Base-by-base conservation (phyloP, 1,284 basidiomycete genomes). In the Hemileia vastatrix region DNA sequence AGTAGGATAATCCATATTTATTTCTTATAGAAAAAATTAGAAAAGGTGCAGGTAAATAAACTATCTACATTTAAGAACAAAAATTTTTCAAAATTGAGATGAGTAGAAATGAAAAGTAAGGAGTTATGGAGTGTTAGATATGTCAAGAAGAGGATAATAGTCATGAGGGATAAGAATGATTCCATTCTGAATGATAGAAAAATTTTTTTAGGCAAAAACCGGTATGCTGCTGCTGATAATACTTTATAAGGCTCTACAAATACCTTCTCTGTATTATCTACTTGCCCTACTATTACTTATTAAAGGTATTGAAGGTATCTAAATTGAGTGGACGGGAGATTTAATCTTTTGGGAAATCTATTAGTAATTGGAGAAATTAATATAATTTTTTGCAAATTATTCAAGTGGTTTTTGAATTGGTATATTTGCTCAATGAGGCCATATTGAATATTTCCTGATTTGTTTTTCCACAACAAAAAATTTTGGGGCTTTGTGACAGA, bases 151-250 rank as follows among this genome's bases (percentile, higher is more conserved):
- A n/a, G 54, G 40, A n/a, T 9, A 6, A 43, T 27, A 40, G 23
- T 55, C 54, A 23, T 43, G 23, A 13, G 54, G 54, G 40, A 24
- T 36, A 23, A 55, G n/a, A 24, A 55, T 44, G 2, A 55, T 45
- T 23, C 54, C 54, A 11, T 19, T 11, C 8, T 55, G 15, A 19
- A 23, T 19, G 19, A 56, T 45, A 24, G 3, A 5, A 45, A 56
- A 47, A 43, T 56, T n/a, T 54, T 18, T 6, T n/a, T 23, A 23
- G 53, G 53, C 21, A 54, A 44, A 54, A 54, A 32, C 19, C 51
- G 1, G 11, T 53, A 53, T 33, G 52, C 52, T n/a, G 31, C 52
- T 8, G 36, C 31, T 19, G 52, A 27, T 40, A n/a, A n/a, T 4
- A 36, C 52, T 19, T 36, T 31, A 3, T 9, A 21, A 33, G 52